Conservation (phyloP, 176 grass and related monocot species). For the Tuctoria greenei region DNA sequence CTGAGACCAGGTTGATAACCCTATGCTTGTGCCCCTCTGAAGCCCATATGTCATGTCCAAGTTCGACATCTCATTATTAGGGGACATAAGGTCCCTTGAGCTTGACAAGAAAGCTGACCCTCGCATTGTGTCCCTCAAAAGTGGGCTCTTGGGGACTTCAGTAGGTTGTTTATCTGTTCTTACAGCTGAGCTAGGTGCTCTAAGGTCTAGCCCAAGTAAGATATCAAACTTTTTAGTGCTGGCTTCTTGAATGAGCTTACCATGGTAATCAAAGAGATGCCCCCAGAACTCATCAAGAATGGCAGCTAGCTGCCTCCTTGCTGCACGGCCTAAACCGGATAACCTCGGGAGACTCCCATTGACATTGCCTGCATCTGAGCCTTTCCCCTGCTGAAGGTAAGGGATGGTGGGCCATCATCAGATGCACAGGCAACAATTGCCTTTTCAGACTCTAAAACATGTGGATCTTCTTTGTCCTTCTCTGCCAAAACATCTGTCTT, state of each 20-base stretch:
- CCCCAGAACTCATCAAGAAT: constrained; percentile 97
- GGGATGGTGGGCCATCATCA: constrained; percentile 60
- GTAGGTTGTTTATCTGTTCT: constrained; percentile 58
- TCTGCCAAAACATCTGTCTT: constrained; percentile 42
- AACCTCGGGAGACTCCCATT: constrained; percentile 71
- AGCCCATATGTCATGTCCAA: constrained; percentile 76
- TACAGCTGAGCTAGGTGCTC: constrained; percentile 53
- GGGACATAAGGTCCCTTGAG: constrained; percentile 45
- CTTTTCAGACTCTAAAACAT: constrained; percentile 49
- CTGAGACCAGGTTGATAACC: constrained; percentile 69
- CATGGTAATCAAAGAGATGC: constrained; percentile 93
- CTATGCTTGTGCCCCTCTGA: constrained; percentile 52
- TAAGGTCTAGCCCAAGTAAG: constrained; percentile 72
- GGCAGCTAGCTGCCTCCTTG: constrained; percentile 70
- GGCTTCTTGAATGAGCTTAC: constrained; percentile 74
- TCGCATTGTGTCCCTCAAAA: constrained; percentile 53
- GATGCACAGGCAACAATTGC: constrained; percentile 31
- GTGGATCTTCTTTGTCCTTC: constrained; percentile 50
- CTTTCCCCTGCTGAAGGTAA: constrained; percentile 56
- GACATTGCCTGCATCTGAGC: constrained; percentile 61
- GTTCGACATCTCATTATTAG: constrained; percentile 46
- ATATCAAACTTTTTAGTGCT: constrained; percentile 64
- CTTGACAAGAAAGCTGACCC: constrained; percentile 40
- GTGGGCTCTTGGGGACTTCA: constrained; percentile 57
- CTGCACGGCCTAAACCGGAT: constrained; percentile 90